Conservation (phyloP, 139 green algal genomes). For the Zygnema cylindricum region DNA sequence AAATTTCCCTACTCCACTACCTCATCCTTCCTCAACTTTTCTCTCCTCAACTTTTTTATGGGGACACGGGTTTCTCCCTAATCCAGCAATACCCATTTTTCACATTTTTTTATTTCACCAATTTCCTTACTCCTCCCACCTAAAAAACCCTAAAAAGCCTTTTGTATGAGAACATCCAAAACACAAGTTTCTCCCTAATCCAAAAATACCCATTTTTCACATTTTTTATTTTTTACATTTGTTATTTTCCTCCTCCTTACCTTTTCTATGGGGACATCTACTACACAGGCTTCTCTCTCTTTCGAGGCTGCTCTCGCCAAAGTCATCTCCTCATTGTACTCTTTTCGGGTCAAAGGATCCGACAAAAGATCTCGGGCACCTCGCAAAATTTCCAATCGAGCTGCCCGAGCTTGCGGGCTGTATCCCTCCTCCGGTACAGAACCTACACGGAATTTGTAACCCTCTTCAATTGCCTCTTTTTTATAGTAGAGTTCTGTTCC, state of each 20-base stretch:
- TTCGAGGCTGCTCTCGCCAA: not conserved
- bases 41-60: too few species aligned
- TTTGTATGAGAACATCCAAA: too few species aligned
- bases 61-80: too few species aligned
- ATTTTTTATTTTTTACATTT: too few species aligned
- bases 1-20: too few species aligned
- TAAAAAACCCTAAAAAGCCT: too few species aligned
- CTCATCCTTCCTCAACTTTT: too few species aligned
- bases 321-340: slow-evolving; percentile 50
- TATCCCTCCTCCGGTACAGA: slow-evolving; percentile 34
- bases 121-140: too few species aligned
- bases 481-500: slow-evolving; percentile 24
- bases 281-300: not conserved
- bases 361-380: slow-evolving; percentile 38
- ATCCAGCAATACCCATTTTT: too few species aligned
- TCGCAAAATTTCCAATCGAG: slow-evolving; percentile 38
- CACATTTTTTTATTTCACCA: too few species aligned
- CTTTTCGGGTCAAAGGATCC: slow-evolving; percentile 19
- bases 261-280: not conserved
- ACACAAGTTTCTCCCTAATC: too few species aligned
- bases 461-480: slow-evolving; percentile 22
- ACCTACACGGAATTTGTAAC: slow-evolving; percentile 13
- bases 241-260: slow-evolving; percentile 7
- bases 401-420: slow-evolving; percentile 34
- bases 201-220: too few species aligned